phyloP scores from a whole-genome alignment of 2,329 filamentous ascomycete species.

The Fusarium staphyleae region DNA sequence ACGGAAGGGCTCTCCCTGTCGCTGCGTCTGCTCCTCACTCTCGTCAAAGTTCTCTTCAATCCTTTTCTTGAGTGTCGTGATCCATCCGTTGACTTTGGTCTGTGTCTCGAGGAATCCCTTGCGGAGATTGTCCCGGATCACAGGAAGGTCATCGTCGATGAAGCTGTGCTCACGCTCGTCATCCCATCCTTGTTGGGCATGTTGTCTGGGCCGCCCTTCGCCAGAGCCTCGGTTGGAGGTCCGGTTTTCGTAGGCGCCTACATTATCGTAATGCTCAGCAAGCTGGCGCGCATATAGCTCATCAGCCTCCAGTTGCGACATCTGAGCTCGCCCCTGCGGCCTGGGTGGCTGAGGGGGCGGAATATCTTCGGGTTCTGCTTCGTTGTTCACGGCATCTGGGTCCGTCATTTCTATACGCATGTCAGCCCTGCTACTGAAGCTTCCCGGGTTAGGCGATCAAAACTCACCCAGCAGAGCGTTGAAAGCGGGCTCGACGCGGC shows the following conservation, averaged over 20 bases:
- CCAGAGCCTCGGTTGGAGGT: conserved; percentile 54
- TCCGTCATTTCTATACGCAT: conserved; percentile 73
- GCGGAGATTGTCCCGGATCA: conserved; percentile 89
- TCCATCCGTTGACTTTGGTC: conserved; percentile 90
- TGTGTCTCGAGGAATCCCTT: conserved; percentile 97
- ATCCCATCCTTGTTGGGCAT: conserved; percentile 49
- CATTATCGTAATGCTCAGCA: conserved; percentile 84
- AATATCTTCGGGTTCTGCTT: conserved; percentile 61
- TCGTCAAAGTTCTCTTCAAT: conserved; percentile 88
- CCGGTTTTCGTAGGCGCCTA: conserved; percentile 63
- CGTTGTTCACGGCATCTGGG: conserved; percentile 68
- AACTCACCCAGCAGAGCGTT: conserved; percentile 83
- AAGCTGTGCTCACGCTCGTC: conserved; percentile 86
- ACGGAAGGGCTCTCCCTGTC: conserved; percentile 47
- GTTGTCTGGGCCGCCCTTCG: conserved; percentile 48
- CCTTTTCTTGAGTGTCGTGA: conserved; percentile 89
- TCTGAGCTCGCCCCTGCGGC: conserved; percentile 67
- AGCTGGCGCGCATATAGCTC: conserved; percentile 92
- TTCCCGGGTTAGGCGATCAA: not conserved
- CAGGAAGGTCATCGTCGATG: conserved; percentile 92
- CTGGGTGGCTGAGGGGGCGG: conserved; percentile 82
- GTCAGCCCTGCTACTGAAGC: conserved; percentile 17
- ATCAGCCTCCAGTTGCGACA: conserved; percentile 87
- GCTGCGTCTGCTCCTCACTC: conserved; percentile 57
- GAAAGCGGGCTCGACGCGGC: conserved; percentile 91